Percentiles rank a stretch among this genome's conserved stretches.
phyloP scores from a whole-genome alignment of 2,329 filamentous ascomycete genomes.

The Ilyonectria sp. region DNA sequence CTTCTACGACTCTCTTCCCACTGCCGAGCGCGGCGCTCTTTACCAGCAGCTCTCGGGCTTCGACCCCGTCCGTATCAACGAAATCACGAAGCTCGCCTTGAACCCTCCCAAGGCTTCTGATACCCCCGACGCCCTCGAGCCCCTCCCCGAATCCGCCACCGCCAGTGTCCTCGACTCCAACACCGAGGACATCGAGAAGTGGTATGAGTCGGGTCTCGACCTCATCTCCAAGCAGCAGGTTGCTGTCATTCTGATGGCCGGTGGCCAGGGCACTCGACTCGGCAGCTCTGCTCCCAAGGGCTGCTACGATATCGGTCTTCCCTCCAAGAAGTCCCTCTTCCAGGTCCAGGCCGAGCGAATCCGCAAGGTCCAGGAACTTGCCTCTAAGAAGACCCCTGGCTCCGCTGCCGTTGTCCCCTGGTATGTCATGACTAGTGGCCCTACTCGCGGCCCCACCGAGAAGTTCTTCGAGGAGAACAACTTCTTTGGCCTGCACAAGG shows the following conservation, averaged over 20 bases:
- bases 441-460: constrained; percentile 92
- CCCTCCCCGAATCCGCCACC: constrained; percentile 86
- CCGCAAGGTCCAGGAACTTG: constrained; percentile 85
- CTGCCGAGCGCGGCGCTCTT: constrained; percentile 81
- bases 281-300: constrained; percentile 97
- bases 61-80: constrained; percentile 89
- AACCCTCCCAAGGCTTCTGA: constrained; percentile 79
- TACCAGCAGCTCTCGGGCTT: constrained; percentile 87
- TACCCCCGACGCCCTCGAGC: constrained; percentile 77
- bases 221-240: constrained; percentile 84
- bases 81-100: constrained; percentile 85
- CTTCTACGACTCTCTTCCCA: constrained; percentile 84
- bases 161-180: constrained; percentile 94
- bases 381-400: constrained; percentile 75
- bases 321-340: constrained; percentile 94
- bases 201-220: constrained; percentile 88
- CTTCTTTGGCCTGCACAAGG: constrained; percentile 90
- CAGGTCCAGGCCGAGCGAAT: constrained; percentile 98
- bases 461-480: constrained; percentile 90
- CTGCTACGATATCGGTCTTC: constrained; percentile 96
- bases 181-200: constrained; percentile 81
- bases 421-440: constrained; percentile 99
- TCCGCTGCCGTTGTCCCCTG: constrained; percentile 82
- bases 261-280: constrained; percentile 94
- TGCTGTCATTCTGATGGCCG: constrained; percentile 94